Evolutionary conservation across 768 basidiomycete genomes (phyloP), one percentile per base, ranked within the genome.

Genomic region (Coprinopsis strossmayeri): DNA sequence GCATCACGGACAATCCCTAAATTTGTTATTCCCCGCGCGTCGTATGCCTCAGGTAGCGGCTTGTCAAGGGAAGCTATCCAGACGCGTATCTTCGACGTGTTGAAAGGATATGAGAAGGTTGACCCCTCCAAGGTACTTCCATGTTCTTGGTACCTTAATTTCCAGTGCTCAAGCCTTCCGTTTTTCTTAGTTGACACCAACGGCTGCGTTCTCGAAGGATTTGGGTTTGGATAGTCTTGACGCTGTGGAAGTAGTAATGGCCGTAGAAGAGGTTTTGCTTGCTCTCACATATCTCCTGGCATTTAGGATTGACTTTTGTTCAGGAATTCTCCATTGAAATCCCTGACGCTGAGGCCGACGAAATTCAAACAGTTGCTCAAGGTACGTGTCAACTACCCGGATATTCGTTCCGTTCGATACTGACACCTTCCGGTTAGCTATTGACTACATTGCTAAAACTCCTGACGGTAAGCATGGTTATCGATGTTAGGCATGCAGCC

Each of bases 251-350:
- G 93, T 97, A 23, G 90, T 98, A 59, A 96, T 99, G 93, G 92
- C 95, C 34, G 86, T 99, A 57, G 96, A 99, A 71, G 96, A 93
- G 80, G 86, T 82, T 57, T 35, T 20, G 15, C 3, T 20, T 61
- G 37, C 24, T 46, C 18, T 45, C 54, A 5, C 10, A 26, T 17
- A 25, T 42, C 17, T 9, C 23, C 35, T 38, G 17, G 17, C 9
- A 5, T 7, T 11, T 38, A 5, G 5, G 5, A 11, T 38, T 18
- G 9, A 38, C 9, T 18, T 38, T 11, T 34, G 34, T 51, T 47
- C 58, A 98, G 91, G 96, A 98, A 61, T 99, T 99, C 64, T 76
- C 80, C 24, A 94, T 99, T 63, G 96, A 98, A 69, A 99, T 99
- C 60, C 95, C 96, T 13, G 96, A 99, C 61, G 84, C 79, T 30